A percentile compares a stretch with the other conserved stretches of the same genome.
Evolutionary conservation across 1,284 basidiomycete species (phyloP).

Genomic region (Neolentinus lepideus): DNA sequence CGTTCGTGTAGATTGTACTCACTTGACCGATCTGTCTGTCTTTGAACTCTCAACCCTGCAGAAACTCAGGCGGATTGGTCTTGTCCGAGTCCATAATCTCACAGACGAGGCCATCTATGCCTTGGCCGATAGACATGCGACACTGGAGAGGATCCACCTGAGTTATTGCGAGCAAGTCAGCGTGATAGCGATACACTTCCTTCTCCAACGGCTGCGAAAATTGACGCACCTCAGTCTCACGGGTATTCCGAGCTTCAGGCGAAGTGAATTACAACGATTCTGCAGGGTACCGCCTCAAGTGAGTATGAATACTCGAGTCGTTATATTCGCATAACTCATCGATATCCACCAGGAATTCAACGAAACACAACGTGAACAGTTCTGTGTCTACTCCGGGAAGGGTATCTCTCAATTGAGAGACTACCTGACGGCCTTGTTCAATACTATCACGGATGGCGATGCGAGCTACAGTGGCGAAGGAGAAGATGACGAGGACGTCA

Average conservation of each 20-base stretch:
- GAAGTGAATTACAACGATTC: constrained; percentile 83
- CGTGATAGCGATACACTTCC: constrained; percentile 86
- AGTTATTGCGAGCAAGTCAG: constrained; percentile 97
- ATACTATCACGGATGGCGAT: constrained; percentile 64
- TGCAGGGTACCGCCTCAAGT: constrained; percentile 87
- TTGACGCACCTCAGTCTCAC: constrained; percentile 95
- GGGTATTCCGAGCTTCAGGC: constrained; percentile 89
- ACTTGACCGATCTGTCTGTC: constrained; percentile 90
- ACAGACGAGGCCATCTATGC: constrained; percentile 92
- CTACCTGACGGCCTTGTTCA: constrained; percentile 69
- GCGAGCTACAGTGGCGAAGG: constrained; percentile 70
- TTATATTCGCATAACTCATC: background rate
- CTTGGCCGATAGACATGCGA: constrained; percentile 74
- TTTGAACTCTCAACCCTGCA: constrained; percentile 86
- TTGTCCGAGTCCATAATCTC: constrained; percentile 88
- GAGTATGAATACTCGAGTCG: constrained; percentile 18
- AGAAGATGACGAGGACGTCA: constrained; percentile 23
- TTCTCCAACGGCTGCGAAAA: constrained; percentile 82
- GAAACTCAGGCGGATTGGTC: constrained; percentile 90
- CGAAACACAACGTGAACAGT: constrained; percentile 83
- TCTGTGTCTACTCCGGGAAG: constrained; percentile 95
- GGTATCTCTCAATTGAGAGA: constrained; percentile 82
- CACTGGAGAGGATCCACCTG: constrained; percentile 92
- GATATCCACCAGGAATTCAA: constrained; percentile 75
- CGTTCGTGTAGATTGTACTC: constrained; percentile 61